Evolutionary conservation across 768 basidiomycete species (phyloP).

Genomic region (Suillus spraguei): DNA sequence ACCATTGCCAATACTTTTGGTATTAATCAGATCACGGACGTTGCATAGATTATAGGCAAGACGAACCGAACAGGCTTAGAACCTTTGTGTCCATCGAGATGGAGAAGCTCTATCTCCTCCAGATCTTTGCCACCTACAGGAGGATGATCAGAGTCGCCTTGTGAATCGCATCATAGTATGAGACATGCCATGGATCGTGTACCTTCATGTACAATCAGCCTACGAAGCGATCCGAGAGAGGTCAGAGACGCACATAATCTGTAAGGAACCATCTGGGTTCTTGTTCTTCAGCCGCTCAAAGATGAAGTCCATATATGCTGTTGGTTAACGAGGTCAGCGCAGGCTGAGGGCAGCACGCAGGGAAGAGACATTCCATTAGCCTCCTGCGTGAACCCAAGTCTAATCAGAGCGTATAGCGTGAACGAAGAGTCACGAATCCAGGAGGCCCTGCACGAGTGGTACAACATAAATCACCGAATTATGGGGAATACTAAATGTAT

Average conservation of each 20-base stretch:
- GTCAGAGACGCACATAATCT: conserved; percentile 70
- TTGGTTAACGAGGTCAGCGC: conserved; percentile 2
- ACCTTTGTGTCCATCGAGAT: conserved; percentile 88
- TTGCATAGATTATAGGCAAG: not conserved
- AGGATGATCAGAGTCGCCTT: not conserved
- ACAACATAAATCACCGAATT: not conserved
- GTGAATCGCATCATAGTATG: conserved; percentile 7
- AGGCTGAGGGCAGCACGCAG: not conserved
- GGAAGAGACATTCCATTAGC: conserved; percentile 64
- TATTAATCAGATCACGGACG: conserved; percentile 9
- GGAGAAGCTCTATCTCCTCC: conserved; percentile 80
- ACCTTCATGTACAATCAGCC: conserved; percentile 36
- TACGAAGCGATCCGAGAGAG: not conserved
- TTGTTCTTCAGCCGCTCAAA: conserved; percentile 79
- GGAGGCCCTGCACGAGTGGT: conserved; percentile 51
- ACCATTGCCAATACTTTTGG: conserved; percentile 83
- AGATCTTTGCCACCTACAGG: conserved; percentile 69
- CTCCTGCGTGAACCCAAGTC: conserved; percentile 93
- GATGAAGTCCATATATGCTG: conserved; percentile 92
- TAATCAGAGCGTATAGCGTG: conserved; percentile 91
- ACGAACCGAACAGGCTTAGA: conserved; percentile 74
- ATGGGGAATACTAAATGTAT: not conserved
- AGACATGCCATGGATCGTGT: conserved; percentile 82
- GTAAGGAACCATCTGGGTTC: conserved; percentile 89
- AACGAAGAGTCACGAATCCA: conserved; percentile 98